These are phyloP conservation scores for Marasmius fiardii DNA, from an alignment of 1,284 basidiomycete species.

Conservation along the genomic window DNA sequence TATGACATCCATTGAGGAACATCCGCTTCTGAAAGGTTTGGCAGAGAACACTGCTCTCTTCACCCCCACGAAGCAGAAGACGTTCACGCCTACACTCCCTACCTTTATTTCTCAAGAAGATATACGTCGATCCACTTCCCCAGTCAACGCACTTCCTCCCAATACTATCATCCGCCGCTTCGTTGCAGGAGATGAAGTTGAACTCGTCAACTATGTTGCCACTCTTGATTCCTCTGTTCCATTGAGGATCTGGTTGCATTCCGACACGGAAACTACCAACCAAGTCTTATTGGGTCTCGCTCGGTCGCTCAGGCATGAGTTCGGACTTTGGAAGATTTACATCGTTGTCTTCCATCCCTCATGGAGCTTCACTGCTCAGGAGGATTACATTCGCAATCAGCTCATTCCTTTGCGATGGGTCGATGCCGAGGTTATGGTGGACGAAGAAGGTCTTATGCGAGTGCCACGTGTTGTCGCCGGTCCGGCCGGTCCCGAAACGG, in stretches of 20 bases:
- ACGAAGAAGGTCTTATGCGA: conserved; percentile 1
- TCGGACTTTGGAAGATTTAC: neutral
- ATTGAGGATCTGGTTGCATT: neutral
- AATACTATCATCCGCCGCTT: neutral
- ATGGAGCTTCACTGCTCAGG: neutral
- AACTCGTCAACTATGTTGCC: neutral
- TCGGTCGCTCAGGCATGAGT: conserved; percentile 2
- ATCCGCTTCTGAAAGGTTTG: neutral
- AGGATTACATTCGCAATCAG: neutral
- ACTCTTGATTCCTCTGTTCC: neutral
- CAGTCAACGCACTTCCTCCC: neutral
- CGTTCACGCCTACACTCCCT: neutral
- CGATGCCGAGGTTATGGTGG: neutral
- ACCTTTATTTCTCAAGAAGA: neutral
- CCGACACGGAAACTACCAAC: neutral
- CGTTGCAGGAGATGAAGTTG: neutral
- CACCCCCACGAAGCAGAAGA: neutral
- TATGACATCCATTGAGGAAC: neutral
- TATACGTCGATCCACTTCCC: neutral
- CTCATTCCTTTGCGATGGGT: neutral
- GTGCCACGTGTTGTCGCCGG: conserved; percentile 1
- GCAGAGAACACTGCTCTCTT: neutral
- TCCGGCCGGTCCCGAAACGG: neutral
- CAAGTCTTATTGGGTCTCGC: neutral
- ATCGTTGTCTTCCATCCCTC: neutral